Percentiles rank a stretch among this genome's conserved stretches.
phyloP scores from a whole-genome alignment of 1,139 yeast genomes.

The Suhomyces yuchorum region DNA sequence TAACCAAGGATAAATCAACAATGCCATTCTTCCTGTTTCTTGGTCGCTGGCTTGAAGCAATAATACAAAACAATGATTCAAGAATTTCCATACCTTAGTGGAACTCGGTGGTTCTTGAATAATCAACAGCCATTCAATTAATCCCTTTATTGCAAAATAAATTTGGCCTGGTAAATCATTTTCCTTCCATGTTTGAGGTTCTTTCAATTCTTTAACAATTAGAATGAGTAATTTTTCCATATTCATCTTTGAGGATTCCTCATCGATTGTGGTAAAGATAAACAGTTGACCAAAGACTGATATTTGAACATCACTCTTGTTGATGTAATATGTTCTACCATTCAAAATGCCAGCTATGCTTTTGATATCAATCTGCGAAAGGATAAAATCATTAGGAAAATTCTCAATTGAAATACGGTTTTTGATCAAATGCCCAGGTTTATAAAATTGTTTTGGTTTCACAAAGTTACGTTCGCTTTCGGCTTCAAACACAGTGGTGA shows the following conservation, averaged over 20 bases:
- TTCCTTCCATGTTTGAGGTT: background rate
- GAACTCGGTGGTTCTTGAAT: constrained; percentile 30
- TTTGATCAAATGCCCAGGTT: background rate
- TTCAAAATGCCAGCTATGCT: constrained; percentile 24
- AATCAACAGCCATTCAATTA: constrained; percentile 38
- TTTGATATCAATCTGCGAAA: constrained; percentile 24
- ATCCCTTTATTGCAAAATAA: constrained; percentile 23
- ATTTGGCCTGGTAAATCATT: constrained; percentile 16
- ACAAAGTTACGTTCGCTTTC: constrained; percentile 31
- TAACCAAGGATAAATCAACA: constrained; percentile 26
- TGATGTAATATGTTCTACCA: constrained; percentile 26
- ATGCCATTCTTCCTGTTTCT: constrained; percentile 3
- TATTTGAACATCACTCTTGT: constrained; percentile 24
- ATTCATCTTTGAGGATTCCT: constrained; percentile 21
- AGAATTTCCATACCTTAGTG: constrained; percentile 14
- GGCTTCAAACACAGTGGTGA: constrained; percentile 41
- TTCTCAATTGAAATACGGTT: background rate
- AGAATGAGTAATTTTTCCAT: constrained; percentile 20
- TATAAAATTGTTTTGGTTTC: constrained; percentile 3
- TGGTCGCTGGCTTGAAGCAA: constrained; percentile 7
- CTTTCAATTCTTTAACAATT: constrained; percentile 12
- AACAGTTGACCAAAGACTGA: constrained; percentile 25
- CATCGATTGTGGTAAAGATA: constrained; percentile 31
- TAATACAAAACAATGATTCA: constrained; percentile 20
- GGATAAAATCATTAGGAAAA: constrained; percentile 19